These are phyloP conservation scores for Aspergillus ochraceoroseus DNA, from an alignment of 2,329 filamentous ascomycete species.

Conservation along the genomic window DNA sequence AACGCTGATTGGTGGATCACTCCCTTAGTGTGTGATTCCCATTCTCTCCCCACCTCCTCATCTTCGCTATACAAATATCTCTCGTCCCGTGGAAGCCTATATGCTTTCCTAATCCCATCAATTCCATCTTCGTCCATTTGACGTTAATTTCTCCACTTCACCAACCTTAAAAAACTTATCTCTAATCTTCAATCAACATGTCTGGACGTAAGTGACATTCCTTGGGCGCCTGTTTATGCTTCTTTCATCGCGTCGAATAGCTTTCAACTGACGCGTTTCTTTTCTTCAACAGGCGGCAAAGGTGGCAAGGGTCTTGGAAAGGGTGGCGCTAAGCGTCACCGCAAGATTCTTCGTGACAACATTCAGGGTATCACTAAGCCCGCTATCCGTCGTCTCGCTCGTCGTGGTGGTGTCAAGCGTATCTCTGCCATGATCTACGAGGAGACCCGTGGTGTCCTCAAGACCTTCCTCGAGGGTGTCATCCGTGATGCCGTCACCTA, in stretches of 20 bases:
- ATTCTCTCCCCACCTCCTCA: constrained; percentile 25
- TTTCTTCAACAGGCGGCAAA: constrained; percentile 65
- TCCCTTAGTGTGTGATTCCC: constrained; percentile 38
- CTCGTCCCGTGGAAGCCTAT: constrained; percentile 27
- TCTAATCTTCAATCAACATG: constrained; percentile 47
- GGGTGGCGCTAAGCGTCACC: constrained; percentile 97
- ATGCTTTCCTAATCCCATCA: constrained; percentile 24
- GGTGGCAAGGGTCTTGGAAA: constrained; percentile 97
- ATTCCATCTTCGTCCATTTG: constrained; percentile 23
- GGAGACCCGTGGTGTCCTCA: constrained; percentile 75
- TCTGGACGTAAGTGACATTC: constrained; percentile 55
- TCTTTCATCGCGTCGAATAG: constrained; percentile 12
- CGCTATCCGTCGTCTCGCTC: constrained; percentile 94
- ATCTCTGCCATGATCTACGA: constrained; percentile 94
- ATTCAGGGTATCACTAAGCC: constrained; percentile 99
- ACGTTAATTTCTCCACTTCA: constrained; percentile 26
- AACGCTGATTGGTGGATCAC: constrained; percentile 36
- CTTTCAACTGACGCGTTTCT: constrained; percentile 45
- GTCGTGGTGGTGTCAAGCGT: constrained; percentile 99
- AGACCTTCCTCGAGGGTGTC: constrained; percentile 78
- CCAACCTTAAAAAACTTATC: constrained; percentile 27
- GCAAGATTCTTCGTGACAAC: constrained; percentile 99
- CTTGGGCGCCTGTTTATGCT: too few species aligned
- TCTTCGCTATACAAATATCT: constrained; percentile 41
- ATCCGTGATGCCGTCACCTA: constrained; percentile 76